A percentile compares a stretch with the other conserved stretches of the same genome.
Evolutionary conservation across 495 filamentous ascomycete genomes (phyloP).

Genomic region (Hypoxylon trugodes): DNA sequence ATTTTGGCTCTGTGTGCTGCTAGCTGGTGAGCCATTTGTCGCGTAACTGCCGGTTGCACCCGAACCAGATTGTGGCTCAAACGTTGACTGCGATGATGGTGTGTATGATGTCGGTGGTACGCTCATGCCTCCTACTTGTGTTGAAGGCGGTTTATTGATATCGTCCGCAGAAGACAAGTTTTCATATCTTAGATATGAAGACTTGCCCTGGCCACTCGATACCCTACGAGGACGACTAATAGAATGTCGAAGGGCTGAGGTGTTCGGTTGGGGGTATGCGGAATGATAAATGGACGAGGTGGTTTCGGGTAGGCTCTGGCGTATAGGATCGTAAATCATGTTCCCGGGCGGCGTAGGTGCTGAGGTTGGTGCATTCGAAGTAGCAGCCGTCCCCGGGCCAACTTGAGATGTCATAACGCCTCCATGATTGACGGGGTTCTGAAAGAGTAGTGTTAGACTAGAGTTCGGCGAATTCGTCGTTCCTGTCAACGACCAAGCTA

Average conservation of each 20-base stretch:
- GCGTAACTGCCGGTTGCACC: constrained; percentile 15
- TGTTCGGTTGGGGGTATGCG: constrained; percentile 56
- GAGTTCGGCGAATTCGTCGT: constrained; percentile 83
- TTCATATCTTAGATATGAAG: constrained; percentile 50
- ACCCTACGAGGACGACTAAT: constrained; percentile 51
- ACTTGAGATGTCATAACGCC: constrained; percentile 26
- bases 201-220: constrained; percentile 49
- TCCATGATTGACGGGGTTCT: constrained; percentile 48
- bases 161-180: constrained; percentile 42
- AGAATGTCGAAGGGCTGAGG: constrained; percentile 53
- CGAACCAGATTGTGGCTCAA: constrained; percentile 46
- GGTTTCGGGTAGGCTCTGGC: constrained; percentile 56
- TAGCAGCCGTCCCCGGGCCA: constrained; percentile 15
- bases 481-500: constrained; percentile 81
- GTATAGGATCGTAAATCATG: constrained; percentile 63
- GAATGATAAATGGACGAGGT: constrained; percentile 52
- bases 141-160: constrained; percentile 29
- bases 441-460: constrained; percentile 77
- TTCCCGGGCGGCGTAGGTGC: constrained; percentile 57
- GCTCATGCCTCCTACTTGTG: constrained; percentile 42
- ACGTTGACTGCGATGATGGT: constrained; percentile 43
- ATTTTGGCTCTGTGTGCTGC: constrained; percentile 35
- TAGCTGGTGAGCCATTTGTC: constrained; percentile 46
- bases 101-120: constrained; percentile 40
- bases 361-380: constrained; percentile 41